Percentiles rank a stretch among this genome's conserved stretches.
These are phyloP conservation scores for Mercurialis annua DNA, from an alignment of 345 rosid genomes.

Conservation along the genomic window DNA sequence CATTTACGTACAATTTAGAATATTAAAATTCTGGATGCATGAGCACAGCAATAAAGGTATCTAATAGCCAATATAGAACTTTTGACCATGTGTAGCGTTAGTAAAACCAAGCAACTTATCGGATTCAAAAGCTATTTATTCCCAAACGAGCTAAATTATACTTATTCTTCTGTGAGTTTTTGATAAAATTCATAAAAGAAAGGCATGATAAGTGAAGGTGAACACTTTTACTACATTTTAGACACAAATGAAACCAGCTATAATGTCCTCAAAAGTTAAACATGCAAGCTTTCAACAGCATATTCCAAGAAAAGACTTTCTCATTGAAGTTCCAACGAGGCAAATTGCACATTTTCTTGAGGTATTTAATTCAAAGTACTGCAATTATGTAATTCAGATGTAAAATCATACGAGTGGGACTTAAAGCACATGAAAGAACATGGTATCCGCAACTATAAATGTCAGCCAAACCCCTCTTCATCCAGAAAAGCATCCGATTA, in stretches of 20 bases:
- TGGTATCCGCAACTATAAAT: background rate
- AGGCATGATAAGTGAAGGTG: constrained; percentile 1
- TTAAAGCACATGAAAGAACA: background rate
- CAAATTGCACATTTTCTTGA: background rate
- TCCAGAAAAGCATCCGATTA: background rate
- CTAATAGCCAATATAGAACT: too few species aligned
- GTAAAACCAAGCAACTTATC: background rate
- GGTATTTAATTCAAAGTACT: background rate
- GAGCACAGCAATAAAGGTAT: background rate
- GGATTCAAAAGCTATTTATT: background rate
- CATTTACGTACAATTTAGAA: too few species aligned
- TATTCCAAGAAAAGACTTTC: background rate
- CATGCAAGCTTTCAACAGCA: constrained; percentile 5
- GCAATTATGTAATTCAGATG: background rate
- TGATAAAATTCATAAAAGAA: background rate
- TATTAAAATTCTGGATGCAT: background rate
- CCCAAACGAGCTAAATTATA: background rate
- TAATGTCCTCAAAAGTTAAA: background rate
- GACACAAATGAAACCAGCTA: background rate
- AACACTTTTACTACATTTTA: background rate
- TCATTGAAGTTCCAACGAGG: background rate
- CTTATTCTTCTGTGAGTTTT: background rate
- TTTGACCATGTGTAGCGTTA: background rate
- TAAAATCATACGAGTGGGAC: background rate
- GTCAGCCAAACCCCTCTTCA: background rate